Evolutionary conservation across 225 moss, liverwort and hornwort genomes (phyloP).

Genomic region (Takakia lepidozioides): DNA sequence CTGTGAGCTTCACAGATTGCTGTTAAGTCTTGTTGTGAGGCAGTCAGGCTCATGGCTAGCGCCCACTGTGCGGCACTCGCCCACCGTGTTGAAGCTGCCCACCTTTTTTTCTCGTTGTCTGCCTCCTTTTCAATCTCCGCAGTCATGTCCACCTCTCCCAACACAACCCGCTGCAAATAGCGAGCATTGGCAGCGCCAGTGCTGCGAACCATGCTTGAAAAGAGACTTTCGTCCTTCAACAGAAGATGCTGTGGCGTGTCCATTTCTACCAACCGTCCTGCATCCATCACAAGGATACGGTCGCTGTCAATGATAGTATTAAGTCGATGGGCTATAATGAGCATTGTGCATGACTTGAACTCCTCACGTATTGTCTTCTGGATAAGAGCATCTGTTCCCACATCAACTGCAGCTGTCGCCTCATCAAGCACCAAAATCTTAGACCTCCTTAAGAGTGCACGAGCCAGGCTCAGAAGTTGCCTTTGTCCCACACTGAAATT

Average conservation of each 20-base stretch:
- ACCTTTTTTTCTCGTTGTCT: slow-evolving; percentile 22
- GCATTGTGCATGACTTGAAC: slow-evolving; percentile 77
- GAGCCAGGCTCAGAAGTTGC: slow-evolving; percentile 68
- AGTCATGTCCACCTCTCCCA: slow-evolving; percentile 63
- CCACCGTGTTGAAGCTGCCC: slow-evolving; percentile 51
- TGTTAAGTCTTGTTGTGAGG: slow-evolving; percentile 58
- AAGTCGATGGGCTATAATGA: slow-evolving; percentile 72
- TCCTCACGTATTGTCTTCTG: slow-evolving; percentile 79
- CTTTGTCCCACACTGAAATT: slow-evolving; percentile 77
- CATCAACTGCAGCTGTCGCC: slow-evolving; percentile 76
- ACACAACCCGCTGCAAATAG: slow-evolving; percentile 65
- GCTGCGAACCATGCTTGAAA: slow-evolving; percentile 67
- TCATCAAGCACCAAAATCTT: slow-evolving; percentile 75
- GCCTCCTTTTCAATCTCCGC: slow-evolving; percentile 51
- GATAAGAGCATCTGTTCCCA: slow-evolving; percentile 69
- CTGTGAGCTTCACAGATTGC: slow-evolving; percentile 27
- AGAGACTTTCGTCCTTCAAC: slow-evolving; percentile 44
- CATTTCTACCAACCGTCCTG: slow-evolving; percentile 38
- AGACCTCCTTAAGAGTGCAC: slow-evolving; percentile 61
- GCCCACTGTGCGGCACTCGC: slow-evolving; percentile 65
- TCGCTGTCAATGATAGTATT: slow-evolving; percentile 82
- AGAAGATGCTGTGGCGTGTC: slow-evolving; percentile 38
- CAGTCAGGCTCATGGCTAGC: slow-evolving; percentile 59
- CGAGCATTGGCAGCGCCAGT: slow-evolving; percentile 61
- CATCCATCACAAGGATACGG: slow-evolving; percentile 62